Base-by-base conservation (phyloP, 257 asterid species). In the Henckelia pumila region DNA sequence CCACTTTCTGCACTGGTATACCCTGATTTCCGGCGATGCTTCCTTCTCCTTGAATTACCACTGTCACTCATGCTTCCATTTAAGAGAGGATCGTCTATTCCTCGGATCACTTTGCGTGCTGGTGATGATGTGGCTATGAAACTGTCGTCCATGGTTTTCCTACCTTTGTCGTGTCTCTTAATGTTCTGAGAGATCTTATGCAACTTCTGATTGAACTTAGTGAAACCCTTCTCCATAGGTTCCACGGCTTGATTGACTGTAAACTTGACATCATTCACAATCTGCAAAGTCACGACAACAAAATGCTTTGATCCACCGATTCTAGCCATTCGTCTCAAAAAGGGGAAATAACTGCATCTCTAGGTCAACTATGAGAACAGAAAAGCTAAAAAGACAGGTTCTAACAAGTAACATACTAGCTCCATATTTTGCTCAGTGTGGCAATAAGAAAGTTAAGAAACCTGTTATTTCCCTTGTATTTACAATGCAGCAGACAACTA, bases 211-310 rank as follows among this genome's bases (percentile, higher is more conserved):
- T 91, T 91, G 82, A 91, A 86, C 72, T 83, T 87, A 5, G 75
- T 88, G 77, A 93, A 75, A 63, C 99, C 96, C 75, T 93, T 93
- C 92, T 93, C 97, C 28, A 90, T 80, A 22, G 99, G 99, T 69
- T 91, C 96, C 57, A 88, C 99, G 32, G 99, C 99, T 74, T 90
- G 97, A 61, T 83, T 86, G 29, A 93, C 89, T 0, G 99, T 93
- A 73, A 87, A 88, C 81, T 86, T 93, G 78, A 93, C 89, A 66
- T 93, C 99, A 29, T 90, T 90, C 81, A 93, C 97, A 75, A 93
- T 93, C 99, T 93, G 93, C 28, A 40, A 7, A 23, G 29, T 47
- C 56, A 32, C 49, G 3, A 10, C 17, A 37, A 37, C 2, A 37
- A 10, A 2, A 10, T 37, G 47, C 47, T 8, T 35, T 35, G 44